A percentile compares a stretch with the other conserved stretches of the same genome.
Conservation (phyloP, 2,329 filamentous ascomycete genomes). For the Helotiales sp. region DNA sequence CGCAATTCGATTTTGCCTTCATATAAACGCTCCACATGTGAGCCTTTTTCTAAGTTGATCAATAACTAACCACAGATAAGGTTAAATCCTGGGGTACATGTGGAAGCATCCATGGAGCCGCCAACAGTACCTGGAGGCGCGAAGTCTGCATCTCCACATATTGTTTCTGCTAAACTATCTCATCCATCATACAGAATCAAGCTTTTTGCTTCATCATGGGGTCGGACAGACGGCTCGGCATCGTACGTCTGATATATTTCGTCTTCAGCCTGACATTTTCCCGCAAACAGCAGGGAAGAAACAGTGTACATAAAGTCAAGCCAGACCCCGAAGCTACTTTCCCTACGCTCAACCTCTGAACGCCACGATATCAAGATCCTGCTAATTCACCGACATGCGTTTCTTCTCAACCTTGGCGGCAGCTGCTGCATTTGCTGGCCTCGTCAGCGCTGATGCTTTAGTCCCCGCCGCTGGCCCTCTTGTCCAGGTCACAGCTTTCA, state of each 20-base stretch:
- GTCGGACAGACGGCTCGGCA: slow-evolving; percentile 1
- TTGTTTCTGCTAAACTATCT: slow-evolving; percentile 8
- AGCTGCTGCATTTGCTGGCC: slow-evolving; percentile 4
- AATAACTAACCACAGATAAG: slow-evolving; percentile 2
- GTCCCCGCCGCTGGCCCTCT: slow-evolving; percentile 7
- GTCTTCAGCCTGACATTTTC: slow-evolving; percentile 9
- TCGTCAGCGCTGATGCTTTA: slow-evolving; percentile 9
- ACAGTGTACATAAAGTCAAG: slow-evolving; percentile 1
- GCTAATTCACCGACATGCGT: slow-evolving; percentile 1
- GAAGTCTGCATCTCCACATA: neutral
- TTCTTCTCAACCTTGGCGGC: slow-evolving; percentile 7
- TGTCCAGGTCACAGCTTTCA: slow-evolving; percentile 25
- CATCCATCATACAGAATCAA: neutral
- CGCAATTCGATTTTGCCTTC: slow-evolving; percentile 15
- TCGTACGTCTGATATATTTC: slow-evolving; percentile 6
- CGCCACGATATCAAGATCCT: neutral
- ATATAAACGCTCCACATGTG: slow-evolving; percentile 6
- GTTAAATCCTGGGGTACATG: neutral
- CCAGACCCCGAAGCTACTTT: neutral
- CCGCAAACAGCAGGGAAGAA: neutral
- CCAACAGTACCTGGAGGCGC: neutral
- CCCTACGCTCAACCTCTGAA: neutral
- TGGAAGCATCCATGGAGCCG: slow-evolving; percentile 3
- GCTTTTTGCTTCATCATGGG: neutral
- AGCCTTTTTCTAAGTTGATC: slow-evolving; percentile 3